A percentile compares a stretch with the other conserved stretches of the same genome.
Conservation (phyloP, 2,329 filamentous ascomycete genomes). For the Drechmeria coniospora region DNA sequence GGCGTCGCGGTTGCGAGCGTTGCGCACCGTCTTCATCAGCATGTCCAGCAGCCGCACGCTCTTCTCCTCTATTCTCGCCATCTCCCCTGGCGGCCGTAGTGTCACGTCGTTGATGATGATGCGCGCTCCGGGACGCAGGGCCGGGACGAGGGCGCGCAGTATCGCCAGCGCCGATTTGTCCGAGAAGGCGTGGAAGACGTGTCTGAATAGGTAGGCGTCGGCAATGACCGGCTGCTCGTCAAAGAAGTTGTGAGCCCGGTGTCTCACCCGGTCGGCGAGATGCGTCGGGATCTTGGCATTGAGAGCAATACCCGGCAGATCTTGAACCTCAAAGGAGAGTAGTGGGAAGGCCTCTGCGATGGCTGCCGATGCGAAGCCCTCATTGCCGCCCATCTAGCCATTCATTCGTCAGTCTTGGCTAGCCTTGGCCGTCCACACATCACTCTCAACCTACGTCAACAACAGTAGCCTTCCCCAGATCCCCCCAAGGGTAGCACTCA, state of each 20-base stretch:
- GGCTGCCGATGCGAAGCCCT: conserved; percentile 10
- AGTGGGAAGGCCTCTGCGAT: conserved; percentile 10
- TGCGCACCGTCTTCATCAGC: conserved; percentile 30
- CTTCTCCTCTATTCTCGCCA: conserved; percentile 20
- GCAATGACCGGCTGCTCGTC: conserved; percentile 31
- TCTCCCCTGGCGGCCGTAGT: conserved; percentile 14
- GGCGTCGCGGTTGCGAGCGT: conserved; percentile 27
- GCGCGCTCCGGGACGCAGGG: conserved; percentile 30
- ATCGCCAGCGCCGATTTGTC: conserved; percentile 29
- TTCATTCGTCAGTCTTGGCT: neutral
- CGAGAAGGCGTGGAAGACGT: conserved; percentile 41
- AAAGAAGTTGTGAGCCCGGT: conserved; percentile 37
- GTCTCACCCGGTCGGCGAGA: conserved; percentile 17
- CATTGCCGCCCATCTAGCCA: conserved; percentile 11
- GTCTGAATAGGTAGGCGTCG: conserved; percentile 37
- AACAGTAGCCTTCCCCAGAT: conserved; percentile 10
- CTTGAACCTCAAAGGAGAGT: conserved; percentile 31
- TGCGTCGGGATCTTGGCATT: conserved; percentile 14
- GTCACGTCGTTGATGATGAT: conserved; percentile 23
- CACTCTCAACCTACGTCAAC: conserved; percentile 10
- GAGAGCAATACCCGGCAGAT: conserved; percentile 25
- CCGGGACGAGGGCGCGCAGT: conserved; percentile 28
- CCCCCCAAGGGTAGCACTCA: conserved; percentile 9
- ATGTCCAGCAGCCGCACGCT: conserved; percentile 26
- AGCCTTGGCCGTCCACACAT: neutral